Evolutionary conservation across 345 rosid species (phyloP), one percentile per base, ranked within the genome.

Genomic region (Clarkia xantiana): DNA sequence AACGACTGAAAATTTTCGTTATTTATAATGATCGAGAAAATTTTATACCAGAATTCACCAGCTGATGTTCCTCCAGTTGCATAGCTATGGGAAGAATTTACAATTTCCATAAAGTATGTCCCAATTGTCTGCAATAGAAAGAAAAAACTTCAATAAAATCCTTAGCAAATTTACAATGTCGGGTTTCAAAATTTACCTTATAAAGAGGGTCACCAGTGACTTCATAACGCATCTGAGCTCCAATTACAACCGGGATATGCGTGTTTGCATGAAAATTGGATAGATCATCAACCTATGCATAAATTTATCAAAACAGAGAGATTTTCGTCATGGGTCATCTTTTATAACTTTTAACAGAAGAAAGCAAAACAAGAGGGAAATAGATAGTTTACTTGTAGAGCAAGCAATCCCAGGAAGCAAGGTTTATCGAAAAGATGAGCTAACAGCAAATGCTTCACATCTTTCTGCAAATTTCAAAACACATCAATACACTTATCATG

Each of bases 381-480:
- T 29, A 29, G 36, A 29, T 3, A 29, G 20, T 43, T 51, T 61
- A 78, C 89, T 82, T 81, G 78, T 15, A 82, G 52, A n/a, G 94
- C 98, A 20, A 91, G 96, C 63, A 79, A 62, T 5, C 97, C 97
- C 11, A 90, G 84, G 65, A 90, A 90, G 71, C 97, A 90, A 29
- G 97, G 97, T 62, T 90, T 90, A 68, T 91, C 98, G 54, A 91
- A 86, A 49, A 86, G 89, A 60, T 86, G 96, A 44, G 94, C 98
- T 59, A 91, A 67, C 66, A 86, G 34, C 59, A 86, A 59, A 66
- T 91, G 91, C 71, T 81, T 86, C 17, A 87, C 67, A 63, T 91
- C 80, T 57, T 77, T 74, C 98, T 91, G 81, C 68, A 65, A 62
- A 13, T 42, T 42, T 1, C 36, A 29, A 34, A 25, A 40, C 19